These are phyloP conservation scores for Globisporangium apiculatum DNA, from an alignment of 352 stramenopile genomes.

Conservation along the genomic window DNA sequence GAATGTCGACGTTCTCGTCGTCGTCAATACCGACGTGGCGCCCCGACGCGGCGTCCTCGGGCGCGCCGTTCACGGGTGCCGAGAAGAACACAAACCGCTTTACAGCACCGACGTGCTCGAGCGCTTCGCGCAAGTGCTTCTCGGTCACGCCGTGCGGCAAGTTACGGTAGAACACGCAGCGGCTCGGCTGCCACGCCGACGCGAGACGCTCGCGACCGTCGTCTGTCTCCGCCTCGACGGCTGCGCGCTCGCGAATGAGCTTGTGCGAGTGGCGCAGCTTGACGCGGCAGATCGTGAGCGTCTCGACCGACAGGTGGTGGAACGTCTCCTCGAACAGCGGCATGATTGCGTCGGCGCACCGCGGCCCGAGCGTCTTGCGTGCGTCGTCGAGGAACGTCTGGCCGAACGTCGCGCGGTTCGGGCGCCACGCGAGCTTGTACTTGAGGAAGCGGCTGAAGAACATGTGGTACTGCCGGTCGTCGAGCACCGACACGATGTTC, in stretches of 20 bases:
- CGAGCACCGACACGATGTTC: constrained; percentile 81
- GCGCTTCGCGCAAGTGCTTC: constrained; percentile 55
- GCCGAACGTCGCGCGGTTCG: constrained; percentile 67
- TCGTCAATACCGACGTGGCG: constrained; percentile 6
- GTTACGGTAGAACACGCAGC: constrained; percentile 77
- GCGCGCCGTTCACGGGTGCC: constrained; percentile 45
- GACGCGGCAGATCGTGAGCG: constrained; percentile 79
- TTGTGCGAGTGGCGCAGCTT: constrained; percentile 69
- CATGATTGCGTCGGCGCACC: constrained; percentile 61
- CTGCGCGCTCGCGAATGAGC: constrained; percentile 44
- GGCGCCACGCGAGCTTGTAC: constrained; percentile 82
- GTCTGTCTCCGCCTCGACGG: constrained; percentile 36
- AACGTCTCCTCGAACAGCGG: constrained; percentile 72
- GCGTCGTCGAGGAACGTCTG: constrained; percentile 78
- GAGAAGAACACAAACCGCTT: constrained; percentile 70
- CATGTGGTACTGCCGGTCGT: constrained; percentile 82
- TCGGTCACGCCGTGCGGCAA: constrained; percentile 56
- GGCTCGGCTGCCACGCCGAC: constrained; percentile 37
- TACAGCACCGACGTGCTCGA: constrained; percentile 58
- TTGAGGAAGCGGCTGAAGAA: constrained; percentile 85
- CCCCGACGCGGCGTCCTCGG: constrained; percentile 25
- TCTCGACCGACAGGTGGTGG: constrained; percentile 77
- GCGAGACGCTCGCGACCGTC: constrained; percentile 28
- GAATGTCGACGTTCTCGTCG: constrained; percentile 24
- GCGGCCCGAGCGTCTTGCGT: constrained; percentile 49